Base-by-base conservation (phyloP, 2,329 filamentous ascomycete species). In the Amauroascus verrucosus region DNA sequence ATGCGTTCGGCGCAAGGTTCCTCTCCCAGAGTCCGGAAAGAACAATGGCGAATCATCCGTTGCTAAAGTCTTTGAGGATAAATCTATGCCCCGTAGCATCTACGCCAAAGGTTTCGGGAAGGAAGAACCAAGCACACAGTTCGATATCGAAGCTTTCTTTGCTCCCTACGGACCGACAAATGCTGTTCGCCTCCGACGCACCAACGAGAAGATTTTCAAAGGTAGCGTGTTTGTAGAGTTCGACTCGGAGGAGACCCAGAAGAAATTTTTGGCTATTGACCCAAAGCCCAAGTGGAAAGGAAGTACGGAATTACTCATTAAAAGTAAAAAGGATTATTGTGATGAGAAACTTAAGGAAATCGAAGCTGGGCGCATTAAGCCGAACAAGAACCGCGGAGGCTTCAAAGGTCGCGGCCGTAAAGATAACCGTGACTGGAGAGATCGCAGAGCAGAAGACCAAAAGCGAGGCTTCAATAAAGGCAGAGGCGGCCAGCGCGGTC, bases 141-240 rank as follows among this genome's bases (percentile, higher is more conserved):
- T 95, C 68, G 88, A 96, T 59, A 84, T 98, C 54, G 93, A 98
- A 75, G 83, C 83, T 57, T 96, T 95, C 76, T 95, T 97, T 69
- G 77, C 83, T 53, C 79, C 84, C 55, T 90, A 83, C 67, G 91
- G 90, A 45, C 78, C 85, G 30, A 80, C 88, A 62, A 88, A 86
- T 64, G 81, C 84, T 45, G 84, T 98, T 57, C 90, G 91, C 65
- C 85, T 98, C 58, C 88, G 94, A 61, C 88, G 93, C 60, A 76
- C 78, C 41, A 75, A 83, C 56, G 72, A 79, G 47, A 83, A 82
- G 63, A 73, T 78, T 50, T 98, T 97, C 83, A 98, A 98, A 79
- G 89, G 91, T 61, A 95, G 88, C 61, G 88, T 95, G 55, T 97
- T 96, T 66, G 88, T 95, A 60, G 91, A 96, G 70, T 98, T 97